Evolutionary conservation across 768 basidiomycete genomes (phyloP).

Genomic region (Tremella yokohamensis): DNA sequence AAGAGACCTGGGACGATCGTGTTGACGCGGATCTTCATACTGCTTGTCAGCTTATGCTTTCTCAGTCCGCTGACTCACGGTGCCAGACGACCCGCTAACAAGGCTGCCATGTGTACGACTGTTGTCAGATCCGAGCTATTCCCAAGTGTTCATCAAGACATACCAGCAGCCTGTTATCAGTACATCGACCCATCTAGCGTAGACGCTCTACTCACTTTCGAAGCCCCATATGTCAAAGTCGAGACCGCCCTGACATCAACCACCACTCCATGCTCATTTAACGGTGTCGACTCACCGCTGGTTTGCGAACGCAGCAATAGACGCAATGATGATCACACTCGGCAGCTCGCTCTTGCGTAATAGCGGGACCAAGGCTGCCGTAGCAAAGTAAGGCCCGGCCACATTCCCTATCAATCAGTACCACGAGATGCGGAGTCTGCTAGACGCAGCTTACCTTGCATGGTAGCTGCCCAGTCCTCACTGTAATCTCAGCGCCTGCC

Average conservation of each 20-base stretch:
- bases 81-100: slow-evolving; percentile 38
- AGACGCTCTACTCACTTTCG: slow-evolving; percentile 22
- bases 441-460: neutral
- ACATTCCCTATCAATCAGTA: neutral
- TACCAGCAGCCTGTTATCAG: slow-evolving; percentile 27
- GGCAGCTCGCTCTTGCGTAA: slow-evolving; percentile 30
- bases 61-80: slow-evolving; percentile 25
- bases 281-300: slow-evolving; percentile 19
- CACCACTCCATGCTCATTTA: neutral
- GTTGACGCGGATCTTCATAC: slow-evolving; percentile 50
- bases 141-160: neutral
- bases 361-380: slow-evolving; percentile 34
- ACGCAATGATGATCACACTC: slow-evolving; percentile 39
- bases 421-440: neutral
- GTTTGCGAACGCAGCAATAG: slow-evolving; percentile 38
- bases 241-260: slow-evolving; percentile 28
- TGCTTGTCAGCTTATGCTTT: slow-evolving; percentile 1
- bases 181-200: neutral
- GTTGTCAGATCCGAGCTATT: neutral
- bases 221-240: slow-evolving; percentile 29
- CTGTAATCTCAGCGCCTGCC: neutral
- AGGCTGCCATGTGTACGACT: slow-evolving; percentile 31
- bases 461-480: slow-evolving; percentile 1
- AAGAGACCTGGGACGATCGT: slow-evolving; percentile 49
- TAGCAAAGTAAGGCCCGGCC: slow-evolving; percentile 35